Evolutionary conservation across 257 asterid genomes (phyloP).

Genomic region (Rehmannia glutinosa): DNA sequence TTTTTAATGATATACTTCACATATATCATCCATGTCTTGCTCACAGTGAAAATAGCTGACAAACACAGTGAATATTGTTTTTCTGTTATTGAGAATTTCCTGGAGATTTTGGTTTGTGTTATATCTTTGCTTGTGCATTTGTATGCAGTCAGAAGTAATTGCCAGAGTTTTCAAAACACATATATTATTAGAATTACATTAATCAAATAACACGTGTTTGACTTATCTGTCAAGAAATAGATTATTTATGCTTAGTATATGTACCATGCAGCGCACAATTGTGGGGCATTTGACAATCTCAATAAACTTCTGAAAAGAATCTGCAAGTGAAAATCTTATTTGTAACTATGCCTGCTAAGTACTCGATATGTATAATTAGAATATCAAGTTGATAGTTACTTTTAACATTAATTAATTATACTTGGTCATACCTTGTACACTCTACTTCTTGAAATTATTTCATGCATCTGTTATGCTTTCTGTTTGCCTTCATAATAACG

Average conservation of each 20-base stretch:
- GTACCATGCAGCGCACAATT: not conserved
- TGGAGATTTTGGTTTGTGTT: slow-evolving; percentile 9
- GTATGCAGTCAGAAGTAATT: not conserved
- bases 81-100: slow-evolving; percentile 4
- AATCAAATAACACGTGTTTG: not conserved
- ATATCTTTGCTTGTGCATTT: not conserved
- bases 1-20: not conserved
- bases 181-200: not conserved
- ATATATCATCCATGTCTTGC: slow-evolving; percentile 2
- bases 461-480: no score
- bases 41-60: not conserved
- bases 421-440: no score
- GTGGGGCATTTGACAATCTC: no score
- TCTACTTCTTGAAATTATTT: no score
- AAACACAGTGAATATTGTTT: not conserved
- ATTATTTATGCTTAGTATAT: not conserved
- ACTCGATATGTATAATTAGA: no score
- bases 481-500: not conserved
- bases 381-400: no score
- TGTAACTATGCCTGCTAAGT: no score
- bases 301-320: no score
- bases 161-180: not conserved
- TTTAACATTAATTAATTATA: no score
- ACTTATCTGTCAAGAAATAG: not conserved
- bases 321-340: no score